Conservation (phyloP, 2,329 filamentous ascomycete genomes). For the Aspergillus bombycis region DNA sequence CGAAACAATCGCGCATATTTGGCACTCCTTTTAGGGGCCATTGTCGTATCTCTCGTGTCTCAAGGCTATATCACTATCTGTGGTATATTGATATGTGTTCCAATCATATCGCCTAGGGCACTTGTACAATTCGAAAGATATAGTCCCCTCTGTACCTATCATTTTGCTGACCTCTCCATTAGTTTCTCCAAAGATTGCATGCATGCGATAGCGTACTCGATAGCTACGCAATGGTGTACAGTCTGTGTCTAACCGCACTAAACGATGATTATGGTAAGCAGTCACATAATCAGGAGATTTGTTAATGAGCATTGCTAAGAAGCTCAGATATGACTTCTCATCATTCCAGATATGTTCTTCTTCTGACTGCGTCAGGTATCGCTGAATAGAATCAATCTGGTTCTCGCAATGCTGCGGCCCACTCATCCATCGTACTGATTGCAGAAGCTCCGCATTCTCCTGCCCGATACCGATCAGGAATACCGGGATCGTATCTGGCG, state of each 20-base stretch:
- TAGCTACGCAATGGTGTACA: neutral
- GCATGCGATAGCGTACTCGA: neutral
- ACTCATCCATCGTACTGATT: neutral
- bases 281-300: neutral
- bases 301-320: neutral
- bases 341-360: neutral
- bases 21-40: neutral
- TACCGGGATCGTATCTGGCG: neutral
- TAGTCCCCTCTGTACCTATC: neutral
- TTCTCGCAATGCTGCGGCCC: neutral
- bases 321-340: neutral
- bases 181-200: neutral
- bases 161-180: neutral
- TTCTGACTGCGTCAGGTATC: neutral
- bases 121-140: neutral
- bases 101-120: neutral
- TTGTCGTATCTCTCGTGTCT: neutral
- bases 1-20: neutral
- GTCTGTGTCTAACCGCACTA: neutral
- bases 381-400: neutral
- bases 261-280: neutral
- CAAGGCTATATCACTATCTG: neutral
- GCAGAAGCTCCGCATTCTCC: neutral
- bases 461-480: neutral
- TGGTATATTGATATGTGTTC: neutral